These are phyloP conservation scores for Henckelia pumila DNA, from an alignment of 257 asterid genomes.

Conservation along the genomic window DNA sequence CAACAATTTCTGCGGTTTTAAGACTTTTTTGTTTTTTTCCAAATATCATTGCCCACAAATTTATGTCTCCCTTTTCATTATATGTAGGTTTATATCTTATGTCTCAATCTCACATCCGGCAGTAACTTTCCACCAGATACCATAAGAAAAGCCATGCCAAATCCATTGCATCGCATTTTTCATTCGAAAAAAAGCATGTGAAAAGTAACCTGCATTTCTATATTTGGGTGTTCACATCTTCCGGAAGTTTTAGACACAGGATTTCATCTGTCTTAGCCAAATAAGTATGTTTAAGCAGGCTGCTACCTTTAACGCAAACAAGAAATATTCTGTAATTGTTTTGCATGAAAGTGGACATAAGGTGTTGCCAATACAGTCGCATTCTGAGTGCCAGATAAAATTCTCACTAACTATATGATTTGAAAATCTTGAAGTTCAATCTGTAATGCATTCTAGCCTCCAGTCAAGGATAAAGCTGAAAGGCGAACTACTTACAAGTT, in stretches of 20 bases:
- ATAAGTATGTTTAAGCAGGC: neutral
- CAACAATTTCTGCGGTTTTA: conserved; percentile 7
- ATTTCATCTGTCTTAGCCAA: neutral
- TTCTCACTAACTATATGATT: neutral
- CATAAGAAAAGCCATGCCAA: neutral
- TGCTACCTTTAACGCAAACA: neutral
- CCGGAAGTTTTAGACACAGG: neutral
- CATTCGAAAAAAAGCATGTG: neutral
- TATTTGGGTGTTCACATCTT: neutral
- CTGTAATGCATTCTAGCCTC: neutral
- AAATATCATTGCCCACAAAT: no score
- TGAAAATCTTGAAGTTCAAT: neutral
- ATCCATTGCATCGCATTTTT: neutral
- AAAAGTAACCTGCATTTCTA: neutral
- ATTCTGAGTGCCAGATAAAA: neutral
- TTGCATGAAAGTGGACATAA: neutral
- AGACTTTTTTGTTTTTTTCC: neutral
- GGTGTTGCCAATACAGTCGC: neutral
- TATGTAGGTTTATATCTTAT: neutral
- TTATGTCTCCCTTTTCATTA: no score
- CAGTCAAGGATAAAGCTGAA: neutral
- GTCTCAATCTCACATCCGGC: neutral
- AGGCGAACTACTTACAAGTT: no score
- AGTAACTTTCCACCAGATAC: neutral
- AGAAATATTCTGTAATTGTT: neutral